phyloP scores from a whole-genome alignment of 352 stramenopile genomes.

The Aphanomyces invadans region DNA sequence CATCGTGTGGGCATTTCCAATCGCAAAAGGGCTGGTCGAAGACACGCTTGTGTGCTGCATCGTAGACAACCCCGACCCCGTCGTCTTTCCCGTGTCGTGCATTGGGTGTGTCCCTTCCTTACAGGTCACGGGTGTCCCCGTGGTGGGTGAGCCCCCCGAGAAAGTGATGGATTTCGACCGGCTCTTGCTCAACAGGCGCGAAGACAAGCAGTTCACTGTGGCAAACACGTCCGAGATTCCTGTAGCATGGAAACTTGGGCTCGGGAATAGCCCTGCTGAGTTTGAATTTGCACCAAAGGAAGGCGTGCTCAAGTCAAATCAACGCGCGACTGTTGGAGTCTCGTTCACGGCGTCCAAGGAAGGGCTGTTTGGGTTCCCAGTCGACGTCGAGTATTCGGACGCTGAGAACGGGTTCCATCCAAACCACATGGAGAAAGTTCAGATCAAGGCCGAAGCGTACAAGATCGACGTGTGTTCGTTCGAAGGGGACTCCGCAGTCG shows the following conservation, averaged over 20 bases:
- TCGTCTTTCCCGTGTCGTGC: slow-evolving; percentile 82
- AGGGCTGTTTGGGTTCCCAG: slow-evolving; percentile 44
- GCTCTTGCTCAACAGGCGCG: slow-evolving; percentile 78
- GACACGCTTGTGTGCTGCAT: slow-evolving; percentile 86
- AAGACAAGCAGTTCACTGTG: slow-evolving; percentile 84
- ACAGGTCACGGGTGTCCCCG: slow-evolving; percentile 42
- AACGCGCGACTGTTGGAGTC: slow-evolving; percentile 52
- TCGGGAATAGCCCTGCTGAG: slow-evolving; percentile 35
- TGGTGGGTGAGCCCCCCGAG: slow-evolving; percentile 31
- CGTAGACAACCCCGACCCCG: slow-evolving; percentile 84
- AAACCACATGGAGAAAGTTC: slow-evolving; percentile 30
- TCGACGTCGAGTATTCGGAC: slow-evolving; percentile 82
- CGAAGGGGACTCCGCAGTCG: slow-evolving; percentile 36
- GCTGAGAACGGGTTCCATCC: slow-evolving; percentile 44
- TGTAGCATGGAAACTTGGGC: slow-evolving; percentile 57
- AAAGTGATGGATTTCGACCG: slow-evolving; percentile 86
- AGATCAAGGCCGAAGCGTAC: slow-evolving; percentile 81
- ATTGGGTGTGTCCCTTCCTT: slow-evolving; percentile 77
- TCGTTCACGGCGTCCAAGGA: slow-evolving; percentile 64
- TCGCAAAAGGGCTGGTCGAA: slow-evolving; percentile 44
- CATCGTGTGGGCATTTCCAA: slow-evolving; percentile 85
- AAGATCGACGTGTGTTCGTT: slow-evolving; percentile 86
- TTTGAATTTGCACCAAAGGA: slow-evolving; percentile 70
- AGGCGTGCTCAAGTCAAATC: slow-evolving; percentile 63
- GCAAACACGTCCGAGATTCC: slow-evolving; percentile 74